Conservation (phyloP, 495 filamentous ascomycete genomes). For the Copromyces sp. region DNA sequence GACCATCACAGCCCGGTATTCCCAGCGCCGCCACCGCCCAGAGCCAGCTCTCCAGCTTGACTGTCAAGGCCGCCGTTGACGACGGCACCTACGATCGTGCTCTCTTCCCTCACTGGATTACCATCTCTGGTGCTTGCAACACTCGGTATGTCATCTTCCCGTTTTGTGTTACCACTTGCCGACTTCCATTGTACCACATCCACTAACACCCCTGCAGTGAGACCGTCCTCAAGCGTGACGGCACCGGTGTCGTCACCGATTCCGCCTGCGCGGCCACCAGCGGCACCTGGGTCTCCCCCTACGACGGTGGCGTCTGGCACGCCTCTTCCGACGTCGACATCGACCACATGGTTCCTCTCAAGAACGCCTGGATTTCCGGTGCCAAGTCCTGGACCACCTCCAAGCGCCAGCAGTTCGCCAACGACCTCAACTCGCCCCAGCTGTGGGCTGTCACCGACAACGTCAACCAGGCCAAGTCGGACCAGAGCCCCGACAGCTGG, state of each 20-base stretch:
- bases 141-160: conserved; percentile 20
- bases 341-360: conserved; percentile 65
- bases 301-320: conserved; percentile 62
- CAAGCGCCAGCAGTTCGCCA: conserved; percentile 56
- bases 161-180: background rate
- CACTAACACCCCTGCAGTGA: conserved; percentile 35
- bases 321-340: conserved; percentile 57
- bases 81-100: conserved; percentile 48
- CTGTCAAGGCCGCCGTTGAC: conserved; percentile 42
- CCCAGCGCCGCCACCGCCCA: conserved; percentile 44
- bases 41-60: conserved; percentile 43
- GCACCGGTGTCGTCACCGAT: conserved; percentile 41
- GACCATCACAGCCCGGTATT: conserved; percentile 43
- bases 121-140: conserved; percentile 51
- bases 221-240: conserved; percentile 59
- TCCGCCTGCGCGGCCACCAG: conserved; percentile 45
- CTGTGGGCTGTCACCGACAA: conserved; percentile 65
- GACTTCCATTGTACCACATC: background rate
- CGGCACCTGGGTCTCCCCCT: conserved; percentile 56
- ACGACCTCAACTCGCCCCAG: conserved; percentile 61
- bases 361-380: conserved; percentile 62
- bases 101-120: conserved; percentile 60
- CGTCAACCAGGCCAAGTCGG: conserved; percentile 61
- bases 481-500: conserved; percentile 60
- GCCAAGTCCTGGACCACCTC: conserved; percentile 49